Conservation (phyloP, 129 eudicot species). For the Flaveria ramosissima region DNA sequence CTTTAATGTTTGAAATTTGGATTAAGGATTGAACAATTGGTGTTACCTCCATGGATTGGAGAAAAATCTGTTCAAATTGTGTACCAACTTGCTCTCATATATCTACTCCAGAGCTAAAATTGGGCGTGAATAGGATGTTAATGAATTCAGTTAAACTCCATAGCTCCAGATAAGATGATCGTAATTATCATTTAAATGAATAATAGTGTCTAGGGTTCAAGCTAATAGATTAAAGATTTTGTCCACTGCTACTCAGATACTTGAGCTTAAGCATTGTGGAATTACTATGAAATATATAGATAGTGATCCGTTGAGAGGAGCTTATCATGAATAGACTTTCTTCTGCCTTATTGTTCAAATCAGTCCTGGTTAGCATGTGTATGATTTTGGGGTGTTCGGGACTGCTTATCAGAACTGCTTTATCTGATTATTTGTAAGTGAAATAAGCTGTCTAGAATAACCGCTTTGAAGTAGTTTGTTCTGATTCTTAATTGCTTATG, state of each 20-base stretch:
- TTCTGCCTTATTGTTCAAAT: too few species aligned
- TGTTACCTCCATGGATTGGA: not conserved
- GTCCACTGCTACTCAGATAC: not conserved
- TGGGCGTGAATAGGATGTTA: not conserved
- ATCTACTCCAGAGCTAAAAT: not conserved
- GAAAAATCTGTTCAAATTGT: not conserved
- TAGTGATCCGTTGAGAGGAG: too few species aligned
- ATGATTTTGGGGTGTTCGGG: not conserved
- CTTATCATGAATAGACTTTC: too few species aligned
- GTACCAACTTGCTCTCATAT: not conserved
- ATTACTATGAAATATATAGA: not conserved
- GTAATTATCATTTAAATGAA: not conserved
- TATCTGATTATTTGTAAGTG: not conserved
- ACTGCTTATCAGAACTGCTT: not conserved
- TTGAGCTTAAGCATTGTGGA: not conserved
- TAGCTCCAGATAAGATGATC: not conserved
- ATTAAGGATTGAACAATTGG: not conserved
- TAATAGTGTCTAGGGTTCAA: not conserved
- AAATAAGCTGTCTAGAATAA: not conserved
- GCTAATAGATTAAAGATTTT: not conserved
- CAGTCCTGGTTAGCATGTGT: not conserved
- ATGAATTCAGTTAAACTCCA: not conserved
- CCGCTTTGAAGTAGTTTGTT: not conserved
- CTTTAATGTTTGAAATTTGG: not conserved
- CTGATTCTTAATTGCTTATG: not conserved